Percentiles rank a stretch among this genome's conserved stretches.
Conservation (phyloP, 108 stramenopile genomes). For the Aurantiochytrium sp. region DNA sequence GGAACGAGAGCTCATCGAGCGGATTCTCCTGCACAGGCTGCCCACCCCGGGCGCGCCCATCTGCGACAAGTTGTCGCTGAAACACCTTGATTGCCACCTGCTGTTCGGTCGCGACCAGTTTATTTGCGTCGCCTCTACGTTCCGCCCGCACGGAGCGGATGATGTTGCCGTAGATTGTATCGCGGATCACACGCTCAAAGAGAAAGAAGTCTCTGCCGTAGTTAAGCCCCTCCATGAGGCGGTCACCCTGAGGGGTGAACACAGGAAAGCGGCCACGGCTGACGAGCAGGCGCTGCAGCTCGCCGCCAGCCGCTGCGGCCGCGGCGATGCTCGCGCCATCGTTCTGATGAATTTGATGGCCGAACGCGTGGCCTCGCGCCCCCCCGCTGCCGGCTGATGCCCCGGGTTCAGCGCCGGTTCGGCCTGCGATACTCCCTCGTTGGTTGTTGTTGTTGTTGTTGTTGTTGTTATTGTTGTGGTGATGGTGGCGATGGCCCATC, state of each 20-base stretch:
- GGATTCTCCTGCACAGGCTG: neutral
- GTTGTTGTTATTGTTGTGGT: neutral
- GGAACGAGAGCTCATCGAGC: conserved; percentile 7
- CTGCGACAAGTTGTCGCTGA: neutral
- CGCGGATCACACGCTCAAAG: conserved; percentile 4
- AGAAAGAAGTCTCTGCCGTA: neutral
- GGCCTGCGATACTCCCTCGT: no score
- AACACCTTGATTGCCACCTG: neutral
- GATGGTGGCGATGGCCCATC: neutral
- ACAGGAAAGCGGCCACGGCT: neutral
- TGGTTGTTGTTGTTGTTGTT: neutral
- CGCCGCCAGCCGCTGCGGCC: neutral
- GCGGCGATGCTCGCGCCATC: no score
- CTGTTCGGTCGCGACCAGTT: neutral
- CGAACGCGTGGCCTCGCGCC: no score
- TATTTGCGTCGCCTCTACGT: neutral
- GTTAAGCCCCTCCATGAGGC: neutral
- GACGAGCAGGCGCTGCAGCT: neutral
- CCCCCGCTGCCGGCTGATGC: no score
- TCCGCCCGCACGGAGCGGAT: neutral
- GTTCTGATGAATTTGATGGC: no score
- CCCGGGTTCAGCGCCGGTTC: no score
- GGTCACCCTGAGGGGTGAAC: neutral
- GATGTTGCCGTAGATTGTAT: conserved; percentile 4
- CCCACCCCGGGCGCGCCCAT: conserved; percentile 14